Evolutionary conservation across 1,284 basidiomycete genomes (phyloP), one percentile per base, ranked within the genome.

Genomic region (Fomitopsis betulina): DNA sequence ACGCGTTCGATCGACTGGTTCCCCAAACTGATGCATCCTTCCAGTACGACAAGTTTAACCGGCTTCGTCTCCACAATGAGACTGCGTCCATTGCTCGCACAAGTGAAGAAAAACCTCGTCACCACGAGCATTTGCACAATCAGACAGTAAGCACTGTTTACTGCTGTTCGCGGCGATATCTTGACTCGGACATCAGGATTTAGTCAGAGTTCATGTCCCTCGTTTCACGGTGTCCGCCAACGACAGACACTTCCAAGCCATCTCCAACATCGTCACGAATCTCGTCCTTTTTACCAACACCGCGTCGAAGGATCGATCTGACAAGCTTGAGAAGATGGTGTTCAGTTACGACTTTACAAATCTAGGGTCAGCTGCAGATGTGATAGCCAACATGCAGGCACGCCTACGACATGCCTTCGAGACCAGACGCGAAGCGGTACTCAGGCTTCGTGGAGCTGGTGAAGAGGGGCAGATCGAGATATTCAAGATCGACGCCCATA

Each of bases 21-120:
- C 91, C 93, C 8, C 91, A 94, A 70, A 94, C 95, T 0, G 87
- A 94, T 63, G 93, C 93, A 4, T 86, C 82, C 1, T 82, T 97
- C 63, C 87, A 89, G 56, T 93, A 96, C 70, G 96, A 99, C 79
- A 94, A 93, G 71, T 98, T 98, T 79, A 98, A 99, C 72, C 86
- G 90, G 50, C 81, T 96, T 12, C 87, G 94, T 30, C 76, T 97
- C 53, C 86, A 90, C 43, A 93, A 89, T 67, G 87, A 84, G 59
- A 75, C 85, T 6, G 83, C 84, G 40, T 80, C 83, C 55, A 73
- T 79, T 60, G 60, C 74, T 60, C 72, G 71, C 62, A 51, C 72
- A 12, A 68, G 72, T 37, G 65, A 73, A 38, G 69, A 76, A 51
- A 63, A 67, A 54, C 73, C 70, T 54, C 73, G 76, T 42, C 72